Conservation (phyloP, 2,329 filamentous ascomycete genomes). For the Hypoxylon rubiginosum region DNA sequence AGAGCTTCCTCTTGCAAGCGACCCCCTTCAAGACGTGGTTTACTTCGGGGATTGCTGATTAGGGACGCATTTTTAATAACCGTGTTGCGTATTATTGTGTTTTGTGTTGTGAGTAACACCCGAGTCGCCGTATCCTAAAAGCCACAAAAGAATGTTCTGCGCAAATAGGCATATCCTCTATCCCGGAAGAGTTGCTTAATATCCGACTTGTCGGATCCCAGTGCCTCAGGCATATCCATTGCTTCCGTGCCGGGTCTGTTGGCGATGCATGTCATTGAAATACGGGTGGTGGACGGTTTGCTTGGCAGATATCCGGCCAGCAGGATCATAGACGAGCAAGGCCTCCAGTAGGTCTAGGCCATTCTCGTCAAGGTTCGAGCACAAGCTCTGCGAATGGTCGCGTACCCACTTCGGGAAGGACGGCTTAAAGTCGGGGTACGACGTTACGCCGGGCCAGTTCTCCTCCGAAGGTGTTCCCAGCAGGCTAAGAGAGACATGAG, state of each 20-base stretch:
- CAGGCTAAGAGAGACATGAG: slow-evolving; percentile 61
- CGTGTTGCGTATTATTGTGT: slow-evolving; percentile 19
- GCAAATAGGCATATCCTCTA: slow-evolving; percentile 34
- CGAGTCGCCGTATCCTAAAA: slow-evolving; percentile 47
- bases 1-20: slow-evolving; percentile 15
- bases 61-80: slow-evolving; percentile 21
- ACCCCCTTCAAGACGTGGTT: slow-evolving; percentile 23
- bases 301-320: slow-evolving; percentile 89
- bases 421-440: slow-evolving; percentile 92
- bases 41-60: slow-evolving; percentile 17
- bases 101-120: slow-evolving; percentile 27
- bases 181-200: slow-evolving; percentile 26
- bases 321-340: slow-evolving; percentile 89
- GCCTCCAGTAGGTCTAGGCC: slow-evolving; percentile 76
- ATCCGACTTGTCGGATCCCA: slow-evolving; percentile 13
- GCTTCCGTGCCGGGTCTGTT: slow-evolving; percentile 38
- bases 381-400: slow-evolving; percentile 74
- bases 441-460: slow-evolving; percentile 92
- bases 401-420: slow-evolving; percentile 93
- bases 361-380: slow-evolving; percentile 78
- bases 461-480: slow-evolving; percentile 87
- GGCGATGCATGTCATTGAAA: slow-evolving; percentile 65
- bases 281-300: slow-evolving; percentile 87
- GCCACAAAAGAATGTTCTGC: slow-evolving; percentile 42
- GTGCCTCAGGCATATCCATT: slow-evolving; percentile 42